These are phyloP conservation scores for Corymbia calophylla DNA, from an alignment of 441 rosid genomes.

Conservation along the genomic window DNA sequence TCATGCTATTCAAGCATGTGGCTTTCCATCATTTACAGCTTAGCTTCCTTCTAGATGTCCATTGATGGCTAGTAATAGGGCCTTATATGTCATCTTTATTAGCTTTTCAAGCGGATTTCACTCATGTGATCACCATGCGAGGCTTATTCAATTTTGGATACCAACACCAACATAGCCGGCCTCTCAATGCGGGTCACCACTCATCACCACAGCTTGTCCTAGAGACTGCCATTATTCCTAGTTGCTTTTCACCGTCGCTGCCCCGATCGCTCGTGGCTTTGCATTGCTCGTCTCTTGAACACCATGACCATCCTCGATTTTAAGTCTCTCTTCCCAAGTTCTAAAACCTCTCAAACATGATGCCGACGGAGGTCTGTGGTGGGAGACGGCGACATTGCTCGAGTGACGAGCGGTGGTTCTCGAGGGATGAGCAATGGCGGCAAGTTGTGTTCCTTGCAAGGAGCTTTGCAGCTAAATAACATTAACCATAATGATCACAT, in stretches of 20 bases:
- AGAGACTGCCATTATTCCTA: background rate
- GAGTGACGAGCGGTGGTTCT: fast-evolving
- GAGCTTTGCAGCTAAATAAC: no score
- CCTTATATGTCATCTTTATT: no score
- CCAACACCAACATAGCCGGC: background rate
- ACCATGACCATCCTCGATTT: background rate
- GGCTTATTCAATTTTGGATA: no score
- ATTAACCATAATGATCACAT: background rate
- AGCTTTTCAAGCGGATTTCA: no score
- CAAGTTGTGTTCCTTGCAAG: no score
- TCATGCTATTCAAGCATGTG: no score
- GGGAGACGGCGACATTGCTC: background rate
- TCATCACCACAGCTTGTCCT: background rate
- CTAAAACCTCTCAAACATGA: background rate
- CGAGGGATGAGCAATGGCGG: background rate
- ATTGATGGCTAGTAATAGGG: no score
- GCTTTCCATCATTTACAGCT: no score
- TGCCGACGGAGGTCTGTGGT: fast-evolving
- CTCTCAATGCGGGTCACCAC: background rate
- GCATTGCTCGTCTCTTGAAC: background rate
- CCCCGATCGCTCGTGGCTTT: no score
- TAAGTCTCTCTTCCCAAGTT: no score
- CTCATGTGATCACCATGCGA: no score
- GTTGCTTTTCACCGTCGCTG: background rate
- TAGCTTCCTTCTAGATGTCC: no score